Evolutionary conservation across 306 rosid genomes (phyloP), one percentile per base, ranked within the genome.

Genomic region (Prosopis cineraria): DNA sequence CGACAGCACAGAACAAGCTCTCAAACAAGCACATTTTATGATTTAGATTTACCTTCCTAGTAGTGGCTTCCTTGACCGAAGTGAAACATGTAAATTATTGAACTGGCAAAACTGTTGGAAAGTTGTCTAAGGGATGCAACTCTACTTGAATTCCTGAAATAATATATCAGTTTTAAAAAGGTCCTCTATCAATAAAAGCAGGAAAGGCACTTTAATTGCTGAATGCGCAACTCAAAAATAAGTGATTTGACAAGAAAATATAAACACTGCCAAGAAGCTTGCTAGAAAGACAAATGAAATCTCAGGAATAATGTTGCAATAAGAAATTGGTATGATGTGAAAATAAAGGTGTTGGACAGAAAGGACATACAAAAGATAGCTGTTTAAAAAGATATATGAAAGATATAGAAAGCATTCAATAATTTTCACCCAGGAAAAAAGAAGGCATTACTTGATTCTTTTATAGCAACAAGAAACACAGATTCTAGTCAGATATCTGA

Each of bases 91-190:
- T 82, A 88, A 80, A 67, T 72, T 90, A 77, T 79, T 88, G 82
- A 90, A 90, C 33, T 90, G 94, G 90, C 80, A 76, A 90, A 90
- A 76, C 76, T 85, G 85, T 48, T 90, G 17, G 91, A 90, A 82
- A 88, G 90, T 73, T 88, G 90, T 48, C 90, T 82, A 43, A 82
- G 83, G 14, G 94, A 87, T 39, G 81, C 84, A 73, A 73, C 83
- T 86, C 91, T 85, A 83, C 59, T 87, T 17, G 84, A 79, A 82
- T 72, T 80, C 84, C 94, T 90, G 91, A 83, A 85, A 60, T 72
- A 83, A 17, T n/a, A 17, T 10, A 66, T 12, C 37, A 53, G 29
- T 53, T 5, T 40, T 2, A 77, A 55, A 77, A 47, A 64, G 40
- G 62, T 81, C 74, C 11, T 17, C 43, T 10, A 43, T n/a, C 39